These are phyloP conservation scores for Pseudogymnoascus sp. DNA, from an alignment of 2,329 filamentous ascomycete genomes.

Conservation along the genomic window DNA sequence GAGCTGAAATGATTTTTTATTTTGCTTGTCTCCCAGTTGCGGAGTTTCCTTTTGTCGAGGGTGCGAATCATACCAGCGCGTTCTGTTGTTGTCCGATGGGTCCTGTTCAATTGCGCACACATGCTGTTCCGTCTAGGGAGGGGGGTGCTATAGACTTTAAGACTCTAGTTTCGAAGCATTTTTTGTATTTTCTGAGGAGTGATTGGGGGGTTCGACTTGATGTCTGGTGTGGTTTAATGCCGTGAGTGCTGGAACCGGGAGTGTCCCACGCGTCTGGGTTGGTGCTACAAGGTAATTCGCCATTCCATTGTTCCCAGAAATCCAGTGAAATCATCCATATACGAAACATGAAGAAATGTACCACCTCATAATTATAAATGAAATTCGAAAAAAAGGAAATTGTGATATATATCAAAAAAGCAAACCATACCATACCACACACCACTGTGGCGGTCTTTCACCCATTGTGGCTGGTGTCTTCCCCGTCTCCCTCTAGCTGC, in stretches of 20 bases:
- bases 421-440: background rate
- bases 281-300: background rate
- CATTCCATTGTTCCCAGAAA: too few species aligned
- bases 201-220: background rate
- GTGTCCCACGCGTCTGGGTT: background rate
- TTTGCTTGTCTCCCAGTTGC: background rate
- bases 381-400: background rate
- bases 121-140: background rate
- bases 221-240: background rate
- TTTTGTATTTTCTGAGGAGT: background rate
- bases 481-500: background rate
- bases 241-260: background rate
- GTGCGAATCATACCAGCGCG: constrained; percentile 4
- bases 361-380: background rate
- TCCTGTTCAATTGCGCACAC: background rate
- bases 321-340: background rate
- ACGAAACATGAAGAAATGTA: background rate
- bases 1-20: background rate
- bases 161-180: constrained; percentile 4
- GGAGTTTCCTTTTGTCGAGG: background rate
- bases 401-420: background rate
- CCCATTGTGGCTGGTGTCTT: background rate
- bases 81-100: background rate
- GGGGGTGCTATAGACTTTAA: constrained; percentile 1
- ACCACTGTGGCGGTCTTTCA: background rate